phyloP scores from a whole-genome alignment of 805 yeast species.

The Schwanniomyces pseudopolymorphus region DNA sequence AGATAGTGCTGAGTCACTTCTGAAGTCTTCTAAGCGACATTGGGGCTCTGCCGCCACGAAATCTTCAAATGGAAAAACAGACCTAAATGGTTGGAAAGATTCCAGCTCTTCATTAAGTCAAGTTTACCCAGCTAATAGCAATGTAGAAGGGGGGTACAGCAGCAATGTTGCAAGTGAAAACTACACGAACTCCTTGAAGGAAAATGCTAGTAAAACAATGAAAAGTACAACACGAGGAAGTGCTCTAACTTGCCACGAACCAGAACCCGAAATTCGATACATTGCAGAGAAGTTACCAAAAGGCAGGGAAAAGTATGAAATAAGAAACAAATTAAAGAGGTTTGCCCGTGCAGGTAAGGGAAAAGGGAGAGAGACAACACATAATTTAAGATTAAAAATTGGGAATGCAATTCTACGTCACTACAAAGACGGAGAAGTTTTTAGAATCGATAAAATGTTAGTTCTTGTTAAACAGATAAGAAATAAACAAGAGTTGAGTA shows the following conservation, averaged over 20 bases:
- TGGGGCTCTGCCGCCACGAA: not conserved
- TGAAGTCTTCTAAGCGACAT: not conserved
- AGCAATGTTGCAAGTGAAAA: not conserved
- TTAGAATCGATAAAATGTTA: constrained; percentile 67
- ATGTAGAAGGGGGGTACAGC: not conserved
- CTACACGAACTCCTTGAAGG: not conserved
- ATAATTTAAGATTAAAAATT: constrained; percentile 19
- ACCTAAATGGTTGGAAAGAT: not conserved
- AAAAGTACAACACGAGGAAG: not conserved
- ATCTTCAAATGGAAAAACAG: not conserved
- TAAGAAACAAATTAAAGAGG: constrained; percentile 18
- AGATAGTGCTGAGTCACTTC: not conserved
- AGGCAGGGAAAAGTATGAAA: constrained; percentile 2
- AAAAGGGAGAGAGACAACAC: constrained; percentile 14
- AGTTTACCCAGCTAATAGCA: not conserved
- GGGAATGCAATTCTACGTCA: constrained; percentile 22
- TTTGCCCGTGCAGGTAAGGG: constrained; percentile 26
- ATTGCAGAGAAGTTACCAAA: not conserved
- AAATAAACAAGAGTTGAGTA: constrained; percentile 10
- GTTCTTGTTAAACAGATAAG: constrained; percentile 54
- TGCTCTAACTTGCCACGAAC: not conserved
- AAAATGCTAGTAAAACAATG: not conserved
- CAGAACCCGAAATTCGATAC: not conserved
- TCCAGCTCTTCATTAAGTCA: not conserved
- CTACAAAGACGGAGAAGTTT: constrained; percentile 57